Base-by-base conservation (phyloP, 1,284 basidiomycete species). In the Ceratobasidium theobromae region DNA sequence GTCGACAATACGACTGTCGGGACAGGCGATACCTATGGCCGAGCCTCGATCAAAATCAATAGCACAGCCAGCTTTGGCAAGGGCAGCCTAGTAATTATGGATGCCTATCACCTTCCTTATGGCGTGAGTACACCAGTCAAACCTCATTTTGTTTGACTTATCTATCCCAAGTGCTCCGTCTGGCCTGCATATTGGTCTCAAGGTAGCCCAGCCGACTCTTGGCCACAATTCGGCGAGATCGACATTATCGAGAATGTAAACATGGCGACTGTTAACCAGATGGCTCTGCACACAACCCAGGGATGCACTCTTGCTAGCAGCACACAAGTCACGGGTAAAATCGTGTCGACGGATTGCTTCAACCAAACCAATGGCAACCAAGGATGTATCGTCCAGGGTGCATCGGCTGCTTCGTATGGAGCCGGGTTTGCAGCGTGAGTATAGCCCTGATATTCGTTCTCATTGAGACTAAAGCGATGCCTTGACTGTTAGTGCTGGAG, bases 191-290 rank as follows among this genome's bases (percentile, higher is more conserved):
- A 68, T 49, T 72, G 70, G 71, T 67, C 60, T 38, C 57, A 67
- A 62, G 55, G 67, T 11, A 53, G 65, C 32, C 57, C 57, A 4
- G 57, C 45, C 8, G 45, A 49, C n/a, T 67, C 68, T 25, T 73
- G 72, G 72, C 71, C 72, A 14, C 54, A 66, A 9, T 32, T 55
- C 30, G 72, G 71, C 18, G 72, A 73, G 43, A 72, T 73, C 41
- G 72, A 73, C 43, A 57, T 73, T 25, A 45, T 69, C 53, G 72
- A 73, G 51, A 70, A 70, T 28, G 70, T 73, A n/a, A 71, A 71
- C 49, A 28, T 45, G 1, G 66, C 68, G 21, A 64, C 70, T 0
- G 62, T 58, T n/a, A 71, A 72, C 32, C 71, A 69, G 32, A 66
- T 67, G 45, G 66, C 70, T 0, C 53, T 73, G 14, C 72, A 73